Evolutionary conservation across 2,329 filamentous ascomycete genomes (phyloP).

Genomic region (Trichophyton verrucosum): DNA sequence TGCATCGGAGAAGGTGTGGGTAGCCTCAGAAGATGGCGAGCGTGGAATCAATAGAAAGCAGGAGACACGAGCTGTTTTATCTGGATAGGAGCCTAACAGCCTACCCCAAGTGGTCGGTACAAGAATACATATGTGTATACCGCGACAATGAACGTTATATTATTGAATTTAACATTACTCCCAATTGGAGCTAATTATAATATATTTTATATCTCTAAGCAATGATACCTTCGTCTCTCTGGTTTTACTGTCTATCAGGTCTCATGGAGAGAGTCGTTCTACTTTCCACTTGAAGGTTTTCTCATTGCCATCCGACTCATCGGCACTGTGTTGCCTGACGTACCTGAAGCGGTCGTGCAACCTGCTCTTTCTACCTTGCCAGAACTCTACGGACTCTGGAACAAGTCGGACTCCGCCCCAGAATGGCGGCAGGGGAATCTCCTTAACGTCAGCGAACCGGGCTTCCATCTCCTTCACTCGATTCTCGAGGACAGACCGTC

Average conservation of each 20-base stretch:
- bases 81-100: too few relatives aligned
- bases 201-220: background rate
- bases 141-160: too few relatives aligned
- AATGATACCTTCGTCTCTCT: background rate
- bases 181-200: too few relatives aligned
- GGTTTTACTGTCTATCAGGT: background rate
- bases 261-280: conserved; percentile 30
- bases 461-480: conserved; percentile 67
- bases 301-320: conserved; percentile 40
- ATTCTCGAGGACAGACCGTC: conserved; percentile 59
- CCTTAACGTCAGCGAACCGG: conserved; percentile 59
- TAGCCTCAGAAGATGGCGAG: too few relatives aligned
- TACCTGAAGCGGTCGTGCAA: conserved; percentile 92
- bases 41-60: too few relatives aligned
- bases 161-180: too few relatives aligned
- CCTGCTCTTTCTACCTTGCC: conserved; percentile 79
- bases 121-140: too few relatives aligned
- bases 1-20: too few relatives aligned
- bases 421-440: conserved; percentile 83
- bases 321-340: conserved; percentile 43
- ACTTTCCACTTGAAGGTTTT: conserved; percentile 36
- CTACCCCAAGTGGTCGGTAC: too few relatives aligned
- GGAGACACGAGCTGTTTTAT: too few relatives aligned
- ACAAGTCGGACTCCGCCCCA: conserved; percentile 86
- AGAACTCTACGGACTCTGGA: conserved; percentile 85